Base-by-base conservation (phyloP, 768 basidiomycete genomes). In the Pleurotus pulmonarius region DNA sequence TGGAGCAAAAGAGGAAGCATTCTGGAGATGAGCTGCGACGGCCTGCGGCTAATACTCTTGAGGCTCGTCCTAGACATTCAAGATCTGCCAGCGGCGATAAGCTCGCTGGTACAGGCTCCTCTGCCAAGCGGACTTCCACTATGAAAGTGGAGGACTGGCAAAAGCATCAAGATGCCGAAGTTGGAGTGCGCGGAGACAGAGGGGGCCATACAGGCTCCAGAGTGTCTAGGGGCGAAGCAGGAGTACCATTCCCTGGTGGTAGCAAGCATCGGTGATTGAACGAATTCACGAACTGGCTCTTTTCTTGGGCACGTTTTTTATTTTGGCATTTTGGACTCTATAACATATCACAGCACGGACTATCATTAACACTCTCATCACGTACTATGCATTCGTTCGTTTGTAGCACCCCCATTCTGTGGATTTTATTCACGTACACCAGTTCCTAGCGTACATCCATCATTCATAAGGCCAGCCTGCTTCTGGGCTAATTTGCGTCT, bases 121-220 rank as follows among this genome's bases (percentile, higher is more conserved):
- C 81, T 37, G 83, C 86, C 44, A 83, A 81, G 62, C 82, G 88
- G 46, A 68, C 86, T 68, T 90, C 89, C 41, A 83, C 79, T 66
- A 69, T 92, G 75, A 90, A 91, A 67, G 90, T 92, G 40, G 88
- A 91, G 68, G 90, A 91, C 66, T 92, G 91, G 90, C 86, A 90
- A 69, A 80, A 81, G 60, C 90, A 92, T 66, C 75, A 82, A 52
- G 79, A 83, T 45, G 70, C 69, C 56, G 73, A 73, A 51, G 64
- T 63, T 58, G 61, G 57, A 7, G 34, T 37, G 3, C 51, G 39
- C 15, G 29, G 29, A 34, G 29, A 34, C 29, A 34, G 29, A 34
- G 29, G 29, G 29, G 29, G 29, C 29, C 29, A 34, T 34, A 34
- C 29, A 34, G 29, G 29, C 29, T 34, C 29, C 29, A 34, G 9